Conservation (phyloP, 208 protist genomes). For the Lotmaria passim region DNA sequence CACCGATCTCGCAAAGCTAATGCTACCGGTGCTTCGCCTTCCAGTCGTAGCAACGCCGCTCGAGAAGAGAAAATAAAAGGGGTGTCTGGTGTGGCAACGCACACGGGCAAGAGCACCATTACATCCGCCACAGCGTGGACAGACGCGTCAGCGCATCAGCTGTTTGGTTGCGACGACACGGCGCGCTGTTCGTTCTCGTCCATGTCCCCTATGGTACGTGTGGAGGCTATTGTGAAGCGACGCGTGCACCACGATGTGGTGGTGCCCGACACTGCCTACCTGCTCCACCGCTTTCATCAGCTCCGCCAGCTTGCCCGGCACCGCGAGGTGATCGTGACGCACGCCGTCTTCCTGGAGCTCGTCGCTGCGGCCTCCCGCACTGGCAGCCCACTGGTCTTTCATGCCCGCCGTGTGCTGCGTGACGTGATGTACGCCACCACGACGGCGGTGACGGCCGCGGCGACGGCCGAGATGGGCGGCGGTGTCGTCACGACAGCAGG, state of each 20-base stretch:
- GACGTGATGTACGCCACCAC: constrained; percentile 64
- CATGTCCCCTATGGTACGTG: constrained; percentile 25
- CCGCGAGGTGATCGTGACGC: constrained; percentile 77
- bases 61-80: too few species aligned
- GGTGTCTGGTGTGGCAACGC: too few species aligned
- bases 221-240: constrained; percentile 50
- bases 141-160: constrained; percentile 21
- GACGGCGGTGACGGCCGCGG: constrained; percentile 14
- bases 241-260: constrained; percentile 69
- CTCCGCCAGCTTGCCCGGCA: constrained; percentile 67
- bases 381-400: constrained; percentile 58
- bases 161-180: constrained; percentile 18
- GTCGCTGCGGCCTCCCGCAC: constrained; percentile 40
- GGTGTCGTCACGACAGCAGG: neutral
- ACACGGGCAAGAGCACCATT: neutral
- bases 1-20: neutral
- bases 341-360: constrained; percentile 74
- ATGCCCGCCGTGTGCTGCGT: constrained; percentile 63
- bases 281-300: constrained; percentile 61
- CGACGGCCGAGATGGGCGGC: neutral
- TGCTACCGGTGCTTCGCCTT: neutral
- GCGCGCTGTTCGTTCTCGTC: neutral
- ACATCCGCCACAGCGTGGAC: constrained; percentile 29
- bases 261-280: constrained; percentile 67
- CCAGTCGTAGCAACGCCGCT: neutral